A percentile compares a stretch with the other conserved stretches of the same genome.
Evolutionary conservation across 805 yeast species (phyloP).

Genomic region (Kurtzmaniella fragi): DNA sequence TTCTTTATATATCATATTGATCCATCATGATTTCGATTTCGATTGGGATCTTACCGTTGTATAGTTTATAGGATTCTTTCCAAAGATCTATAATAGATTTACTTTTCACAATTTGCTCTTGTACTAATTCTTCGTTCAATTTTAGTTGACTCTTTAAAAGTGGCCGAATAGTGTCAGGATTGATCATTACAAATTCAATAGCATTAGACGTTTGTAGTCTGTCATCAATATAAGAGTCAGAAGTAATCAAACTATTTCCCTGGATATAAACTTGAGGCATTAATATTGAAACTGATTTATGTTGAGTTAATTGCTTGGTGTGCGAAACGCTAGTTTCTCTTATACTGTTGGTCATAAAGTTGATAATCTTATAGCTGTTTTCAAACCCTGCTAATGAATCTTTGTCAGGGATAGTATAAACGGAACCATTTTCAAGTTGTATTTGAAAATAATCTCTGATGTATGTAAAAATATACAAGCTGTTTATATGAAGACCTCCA

Average conservation of each 20-base stretch:
- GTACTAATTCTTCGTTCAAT: constrained; percentile 7
- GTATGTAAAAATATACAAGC: constrained; percentile 39
- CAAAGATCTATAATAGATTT: constrained; percentile 17
- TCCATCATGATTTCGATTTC: neutral
- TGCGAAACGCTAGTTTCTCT: constrained; percentile 12
- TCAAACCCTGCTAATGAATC: constrained; percentile 5
- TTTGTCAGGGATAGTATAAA: constrained; percentile 6
- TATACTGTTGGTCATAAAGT: constrained; percentile 8
- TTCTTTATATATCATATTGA: too few species aligned
- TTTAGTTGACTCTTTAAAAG: constrained; percentile 13
- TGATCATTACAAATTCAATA: constrained; percentile 10
- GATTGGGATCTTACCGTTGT: constrained; percentile 7
- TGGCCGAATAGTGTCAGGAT: constrained; percentile 11
- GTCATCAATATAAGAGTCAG: constrained; percentile 17
- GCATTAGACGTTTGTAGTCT: constrained; percentile 6
- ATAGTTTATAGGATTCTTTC: constrained; percentile 8
- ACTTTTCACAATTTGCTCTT: constrained; percentile 12
- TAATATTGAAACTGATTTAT: constrained; percentile 9
- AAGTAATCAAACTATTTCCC: constrained; percentile 11
- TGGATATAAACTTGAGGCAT: constrained; percentile 17
- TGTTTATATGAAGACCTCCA: constrained; percentile 40
- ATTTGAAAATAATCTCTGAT: constrained; percentile 24
- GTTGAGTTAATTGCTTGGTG: constrained; percentile 9
- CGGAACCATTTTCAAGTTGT: constrained; percentile 16
- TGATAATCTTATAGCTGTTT: constrained; percentile 2